A percentile compares a stretch with the other conserved stretches of the same genome.
These are phyloP conservation scores for Letharia lupina DNA, from an alignment of 495 filamentous ascomycete species.

Conservation along the genomic window DNA sequence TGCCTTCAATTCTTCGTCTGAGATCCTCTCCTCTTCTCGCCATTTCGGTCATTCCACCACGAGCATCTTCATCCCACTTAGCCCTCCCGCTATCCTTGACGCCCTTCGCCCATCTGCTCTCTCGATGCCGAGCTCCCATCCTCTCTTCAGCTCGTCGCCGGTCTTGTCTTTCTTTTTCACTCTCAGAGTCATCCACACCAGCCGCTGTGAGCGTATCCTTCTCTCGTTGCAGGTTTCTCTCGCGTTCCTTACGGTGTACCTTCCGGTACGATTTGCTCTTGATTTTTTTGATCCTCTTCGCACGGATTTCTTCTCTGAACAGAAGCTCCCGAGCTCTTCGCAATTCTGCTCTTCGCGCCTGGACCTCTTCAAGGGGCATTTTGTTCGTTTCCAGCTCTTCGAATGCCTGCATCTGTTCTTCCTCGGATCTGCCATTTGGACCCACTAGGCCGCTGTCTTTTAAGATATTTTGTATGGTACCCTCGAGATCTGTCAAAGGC, in stretches of 20 bases:
- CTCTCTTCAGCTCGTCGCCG: slow-evolving; percentile 74
- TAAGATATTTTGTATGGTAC: slow-evolving; percentile 74
- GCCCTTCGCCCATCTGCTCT: slow-evolving; percentile 92
- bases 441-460: slow-evolving; percentile 73
- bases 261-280: slow-evolving; percentile 91
- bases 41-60: slow-evolving; percentile 69
- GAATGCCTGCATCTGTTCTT: slow-evolving; percentile 56
- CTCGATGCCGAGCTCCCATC: slow-evolving; percentile 79
- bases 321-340: slow-evolving; percentile 74
- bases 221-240: slow-evolving; percentile 63
- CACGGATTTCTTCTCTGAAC: slow-evolving; percentile 80
- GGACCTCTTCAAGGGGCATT: slow-evolving; percentile 61
- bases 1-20: slow-evolving; percentile 74
- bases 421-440: slow-evolving; percentile 49
- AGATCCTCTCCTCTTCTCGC: slow-evolving; percentile 80
- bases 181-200: slow-evolving; percentile 61
- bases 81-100: slow-evolving; percentile 69
- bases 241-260: slow-evolving; percentile 79
- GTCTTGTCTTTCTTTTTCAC: slow-evolving; percentile 72
- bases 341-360: slow-evolving; percentile 63
- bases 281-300: slow-evolving; percentile 95
- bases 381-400: slow-evolving; percentile 62
- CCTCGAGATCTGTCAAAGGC: slow-evolving; percentile 73
- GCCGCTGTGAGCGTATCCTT: slow-evolving; percentile 57
- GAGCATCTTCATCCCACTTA: slow-evolving; percentile 77